Base-by-base conservation (phyloP, 2,329 filamentous ascomycete species). In the Xylaria sp. region DNA sequence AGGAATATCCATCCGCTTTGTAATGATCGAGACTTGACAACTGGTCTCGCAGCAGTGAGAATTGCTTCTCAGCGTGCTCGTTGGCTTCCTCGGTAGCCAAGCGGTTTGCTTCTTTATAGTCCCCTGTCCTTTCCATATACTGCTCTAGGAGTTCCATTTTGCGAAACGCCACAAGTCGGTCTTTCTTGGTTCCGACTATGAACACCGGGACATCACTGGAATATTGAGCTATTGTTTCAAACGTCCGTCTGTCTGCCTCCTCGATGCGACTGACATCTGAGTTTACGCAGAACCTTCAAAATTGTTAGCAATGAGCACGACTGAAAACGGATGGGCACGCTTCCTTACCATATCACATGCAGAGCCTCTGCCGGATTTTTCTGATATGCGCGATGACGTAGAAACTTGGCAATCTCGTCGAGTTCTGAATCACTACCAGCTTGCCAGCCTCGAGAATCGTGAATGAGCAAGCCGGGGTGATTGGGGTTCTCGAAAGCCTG, bases 231-330 rank as follows among this genome's bases (percentile, higher is more conserved):
- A 63, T 63, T 11, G 25, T 63, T 25, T 63, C 28, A 6, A 63
- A 60, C 7, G 61, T 63, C 8, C 61, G 61, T 35, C 33, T 60
- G 37, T 63, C 61, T 11, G 61, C 61, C 19, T 63, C 61, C n/a
- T 63, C 61, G 19, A 63, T 63, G n/a, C 61, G 61, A 12, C 61
- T 63, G 3, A 63, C 61, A 14, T 63, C 61, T 2, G 61, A 46
- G n/a, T 63, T 43, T 14, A 63, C 51, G 31, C 61, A 63, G 40
- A 63, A 63, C 61, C 61, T 63, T 19, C 3, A 19, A 23, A 3
- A 14, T n/a, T 25, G 23, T 60, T n/a, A 54, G 23, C 31, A 37
- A 14, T 9, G 45, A 50, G 23, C 12, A 1, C 19, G 9, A 11
- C 4, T 25, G 5, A 8, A 37, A 17, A 6, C 1, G 19, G 3